Evolutionary conservation across 2,329 filamentous ascomycete species (phyloP).

Genomic region (Aspergillus clavatus): DNA sequence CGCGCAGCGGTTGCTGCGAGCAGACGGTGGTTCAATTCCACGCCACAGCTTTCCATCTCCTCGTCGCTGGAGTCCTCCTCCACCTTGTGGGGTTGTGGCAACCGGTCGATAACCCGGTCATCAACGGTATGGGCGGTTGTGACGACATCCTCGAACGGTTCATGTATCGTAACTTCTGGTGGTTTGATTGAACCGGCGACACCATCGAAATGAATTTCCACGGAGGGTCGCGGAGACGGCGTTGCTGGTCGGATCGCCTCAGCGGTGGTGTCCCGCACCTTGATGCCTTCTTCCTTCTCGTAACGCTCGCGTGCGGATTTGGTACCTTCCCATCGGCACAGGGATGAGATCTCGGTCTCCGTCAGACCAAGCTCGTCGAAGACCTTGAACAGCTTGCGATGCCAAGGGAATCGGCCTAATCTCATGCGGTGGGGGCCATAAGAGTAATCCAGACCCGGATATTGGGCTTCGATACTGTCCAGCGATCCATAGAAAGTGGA

Average conservation of each 20-base stretch:
- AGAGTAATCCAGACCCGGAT: conserved; percentile 62
- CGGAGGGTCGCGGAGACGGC: conserved; percentile 33
- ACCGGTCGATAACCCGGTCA: conserved; percentile 22
- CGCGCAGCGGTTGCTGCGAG: conserved; percentile 51
- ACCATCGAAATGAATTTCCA: conserved; percentile 30
- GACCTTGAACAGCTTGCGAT: conserved; percentile 55
- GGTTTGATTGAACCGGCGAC: conserved; percentile 20
- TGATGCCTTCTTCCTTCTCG: conserved; percentile 53
- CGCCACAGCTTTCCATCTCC: conserved; percentile 48
- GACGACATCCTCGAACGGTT: conserved; percentile 21
- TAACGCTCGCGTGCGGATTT: conserved; percentile 45
- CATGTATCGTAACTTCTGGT: conserved; percentile 19
- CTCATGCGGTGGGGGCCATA: conserved; percentile 58
- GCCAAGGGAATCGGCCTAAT: conserved; percentile 57
- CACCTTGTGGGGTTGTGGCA: conserved; percentile 20
- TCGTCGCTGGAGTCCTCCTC: conserved; percentile 44
- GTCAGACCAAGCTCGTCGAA: conserved; percentile 58
- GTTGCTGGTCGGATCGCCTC: conserved; percentile 51
- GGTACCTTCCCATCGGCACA: conserved; percentile 57
- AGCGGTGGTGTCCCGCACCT: conserved; percentile 58
- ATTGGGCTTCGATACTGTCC: conserved; percentile 61
- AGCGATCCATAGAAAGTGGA: conserved; percentile 60
- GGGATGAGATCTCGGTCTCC: conserved; percentile 54
- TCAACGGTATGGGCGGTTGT: conserved; percentile 20
- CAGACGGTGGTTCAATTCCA: conserved; percentile 49